phyloP scores from a whole-genome alignment of 805 yeast genomes.

The Schwanniomyces sp. region DNA sequence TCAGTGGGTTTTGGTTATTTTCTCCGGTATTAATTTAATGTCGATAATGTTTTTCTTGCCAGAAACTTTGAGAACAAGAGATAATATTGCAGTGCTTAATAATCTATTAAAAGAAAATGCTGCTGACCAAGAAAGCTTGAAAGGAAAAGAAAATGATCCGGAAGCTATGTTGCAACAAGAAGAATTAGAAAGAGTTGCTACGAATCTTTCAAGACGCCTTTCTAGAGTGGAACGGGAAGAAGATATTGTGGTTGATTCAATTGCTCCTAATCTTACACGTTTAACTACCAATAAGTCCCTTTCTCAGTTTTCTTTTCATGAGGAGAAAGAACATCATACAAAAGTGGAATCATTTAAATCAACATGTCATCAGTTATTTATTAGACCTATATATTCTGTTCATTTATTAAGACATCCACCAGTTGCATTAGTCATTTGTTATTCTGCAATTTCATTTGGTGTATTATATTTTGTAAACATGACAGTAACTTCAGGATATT shows the following conservation, averaged over 20 bases:
- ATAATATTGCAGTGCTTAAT: constrained; percentile 40
- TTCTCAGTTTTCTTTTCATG: constrained; percentile 9
- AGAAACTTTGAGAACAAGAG: constrained; percentile 71
- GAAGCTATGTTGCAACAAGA: constrained; percentile 8
- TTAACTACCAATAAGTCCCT: constrained; percentile 33
- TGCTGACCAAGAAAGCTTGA: constrained; percentile 2
- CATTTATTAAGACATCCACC: constrained; percentile 70
- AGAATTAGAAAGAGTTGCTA: constrained; percentile 30
- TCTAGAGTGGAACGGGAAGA: constrained; percentile 18
- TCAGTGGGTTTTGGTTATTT: constrained; percentile 77
- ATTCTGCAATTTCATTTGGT: constrained; percentile 71
- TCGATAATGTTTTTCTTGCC: constrained; percentile 63
- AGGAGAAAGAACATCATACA: constrained; percentile 1
- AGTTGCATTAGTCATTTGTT: constrained; percentile 61
- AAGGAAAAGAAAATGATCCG: neutral
- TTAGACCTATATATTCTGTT: constrained; percentile 63
- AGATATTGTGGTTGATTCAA: constrained; percentile 37
- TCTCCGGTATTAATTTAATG: constrained; percentile 54
- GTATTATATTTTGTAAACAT: constrained; percentile 72
- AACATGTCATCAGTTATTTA: constrained; percentile 45
- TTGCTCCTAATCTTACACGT: constrained; percentile 39
- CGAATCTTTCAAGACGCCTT: constrained; percentile 26
- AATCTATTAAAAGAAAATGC: constrained; percentile 1
- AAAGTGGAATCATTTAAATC: constrained; percentile 9
- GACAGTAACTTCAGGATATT: constrained; percentile 64